Percentiles rank a stretch among this genome's conserved stretches.
These are phyloP conservation scores for Vigna nakashimae DNA, from an alignment of 306 rosid genomes.

Conservation along the genomic window DNA sequence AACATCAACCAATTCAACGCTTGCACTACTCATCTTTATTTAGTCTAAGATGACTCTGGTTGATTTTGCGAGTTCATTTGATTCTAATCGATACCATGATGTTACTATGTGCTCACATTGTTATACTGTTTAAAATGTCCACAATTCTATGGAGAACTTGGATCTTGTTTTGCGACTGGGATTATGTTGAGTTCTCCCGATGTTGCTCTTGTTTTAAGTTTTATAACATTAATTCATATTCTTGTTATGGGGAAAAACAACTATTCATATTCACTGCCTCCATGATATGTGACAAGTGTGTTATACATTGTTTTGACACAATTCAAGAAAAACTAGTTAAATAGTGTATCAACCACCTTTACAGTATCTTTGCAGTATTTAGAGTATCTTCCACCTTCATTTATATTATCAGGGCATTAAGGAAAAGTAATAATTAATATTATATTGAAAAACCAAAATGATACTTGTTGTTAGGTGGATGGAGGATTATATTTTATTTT, in stretches of 20 bases:
- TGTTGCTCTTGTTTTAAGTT: background rate
- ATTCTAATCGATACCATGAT: background rate
- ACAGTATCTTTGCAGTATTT: no score
- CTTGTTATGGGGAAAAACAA: background rate
- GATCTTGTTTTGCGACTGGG: slow-evolving; percentile 23
- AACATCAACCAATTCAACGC: background rate
- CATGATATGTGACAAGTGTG: no score
- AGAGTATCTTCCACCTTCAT: no score
- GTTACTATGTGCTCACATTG: background rate
- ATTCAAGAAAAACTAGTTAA: no score
- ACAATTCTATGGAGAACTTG: background rate
- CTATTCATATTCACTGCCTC: background rate
- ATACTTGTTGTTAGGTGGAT: background rate
- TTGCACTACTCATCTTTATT: slow-evolving; percentile 7
- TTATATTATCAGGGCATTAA: no score
- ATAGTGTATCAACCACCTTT: no score
- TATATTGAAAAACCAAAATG: background rate
- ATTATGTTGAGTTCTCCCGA: background rate
- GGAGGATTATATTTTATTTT: background rate
- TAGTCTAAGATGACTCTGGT: slow-evolving; percentile 5
- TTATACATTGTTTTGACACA: no score
- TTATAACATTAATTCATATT: slow-evolving; percentile 5
- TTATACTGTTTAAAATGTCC: background rate
- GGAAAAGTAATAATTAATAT: no score
- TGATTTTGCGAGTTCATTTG: slow-evolving; percentile 36